phyloP scores from a whole-genome alignment of 2,329 filamentous ascomycete species.

The Ascochyta viciae-villosae region DNA sequence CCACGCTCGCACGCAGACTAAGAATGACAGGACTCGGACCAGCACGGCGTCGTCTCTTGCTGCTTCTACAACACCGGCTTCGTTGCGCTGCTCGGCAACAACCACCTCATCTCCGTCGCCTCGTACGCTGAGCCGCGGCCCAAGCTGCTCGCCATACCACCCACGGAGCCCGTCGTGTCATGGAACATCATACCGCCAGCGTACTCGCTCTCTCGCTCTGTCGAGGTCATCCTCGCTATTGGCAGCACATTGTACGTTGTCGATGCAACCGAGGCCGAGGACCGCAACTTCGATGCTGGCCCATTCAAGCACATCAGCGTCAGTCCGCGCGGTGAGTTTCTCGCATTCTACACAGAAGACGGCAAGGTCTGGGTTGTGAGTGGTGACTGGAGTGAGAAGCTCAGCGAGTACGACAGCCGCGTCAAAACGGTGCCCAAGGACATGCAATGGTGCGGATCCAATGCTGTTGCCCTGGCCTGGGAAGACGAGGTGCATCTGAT shows the following conservation, averaged over 20 bases:
- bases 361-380: slow-evolving; percentile 90
- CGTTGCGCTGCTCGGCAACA: slow-evolving; percentile 88
- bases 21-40: slow-evolving; percentile 67
- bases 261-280: slow-evolving; percentile 88
- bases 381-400: slow-evolving; percentile 89
- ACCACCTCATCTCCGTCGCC: slow-evolving; percentile 83
- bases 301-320: slow-evolving; percentile 91
- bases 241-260: slow-evolving; percentile 83
- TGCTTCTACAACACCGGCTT: slow-evolving; percentile 93
- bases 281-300: slow-evolving; percentile 87
- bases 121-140: slow-evolving; percentile 91
- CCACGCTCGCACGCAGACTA: neutral
- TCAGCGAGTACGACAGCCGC: slow-evolving; percentile 90
- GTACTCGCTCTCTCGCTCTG: slow-evolving; percentile 87
- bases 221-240: slow-evolving; percentile 89
- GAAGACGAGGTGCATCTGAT: slow-evolving; percentile 97
- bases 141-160: slow-evolving; percentile 77
- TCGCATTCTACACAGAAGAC: slow-evolving; percentile 84
- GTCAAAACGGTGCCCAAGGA: slow-evolving; percentile 86
- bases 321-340: slow-evolving; percentile 87
- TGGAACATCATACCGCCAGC: slow-evolving; percentile 90
- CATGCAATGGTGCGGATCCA: slow-evolving; percentile 95
- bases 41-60: slow-evolving; percentile 86
- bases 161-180: slow-evolving; percentile 79
- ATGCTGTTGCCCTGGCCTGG: slow-evolving; percentile 93